Evolutionary conservation across 345 rosid genomes (phyloP), one percentile per base, ranked within the genome.

Genomic region (Dipteronia sinensis): DNA sequence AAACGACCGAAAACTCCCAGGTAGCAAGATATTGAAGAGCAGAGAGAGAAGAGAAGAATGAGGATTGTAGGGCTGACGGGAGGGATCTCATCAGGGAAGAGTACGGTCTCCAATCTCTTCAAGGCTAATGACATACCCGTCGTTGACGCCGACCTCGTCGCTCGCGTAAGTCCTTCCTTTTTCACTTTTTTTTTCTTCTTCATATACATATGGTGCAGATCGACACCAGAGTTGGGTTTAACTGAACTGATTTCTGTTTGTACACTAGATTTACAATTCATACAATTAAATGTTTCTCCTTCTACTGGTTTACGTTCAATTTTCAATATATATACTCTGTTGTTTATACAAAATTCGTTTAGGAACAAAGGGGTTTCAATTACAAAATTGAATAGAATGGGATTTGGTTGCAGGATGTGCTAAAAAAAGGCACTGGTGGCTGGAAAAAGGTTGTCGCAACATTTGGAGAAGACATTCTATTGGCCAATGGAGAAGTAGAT

Each of bases 61-160:
- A 89, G 99, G 85, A 79, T 92, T 25, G 95, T 92, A 0, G 97
- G 98, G 22, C 79, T 93, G 75, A 95, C 97, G 0, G 99, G 99
- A 66, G 99, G 97, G 76, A 95, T 95, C 65, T 89, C 94, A 1
- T 93, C 97, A 0, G 99, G 98, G 62, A 95, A 95, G 88, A 95
- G 97, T 72, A 92, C 96, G 0, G 95, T 91, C 56, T 92, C 97
- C 51, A 89, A 90, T 72, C 90, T 91, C 78, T 93, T 93, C 89
- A 91, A 89, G 77, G 86, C 90, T 76, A 86, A 68, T 77, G 89
- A 85, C 31, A 82, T 93, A 73, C 97, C 95, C 19, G 89, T 94
- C 3, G 94, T 93, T 44, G 98, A 94, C 56, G 95, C 94, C 53
- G 97, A 94, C 74, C 15, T 91, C 38, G 86, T 94, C 11, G 92